A percentile compares a stretch with the other conserved stretches of the same genome.
Evolutionary conservation across 495 filamentous ascomycete species (phyloP).

Genomic region (Tuber magnatum): DNA sequence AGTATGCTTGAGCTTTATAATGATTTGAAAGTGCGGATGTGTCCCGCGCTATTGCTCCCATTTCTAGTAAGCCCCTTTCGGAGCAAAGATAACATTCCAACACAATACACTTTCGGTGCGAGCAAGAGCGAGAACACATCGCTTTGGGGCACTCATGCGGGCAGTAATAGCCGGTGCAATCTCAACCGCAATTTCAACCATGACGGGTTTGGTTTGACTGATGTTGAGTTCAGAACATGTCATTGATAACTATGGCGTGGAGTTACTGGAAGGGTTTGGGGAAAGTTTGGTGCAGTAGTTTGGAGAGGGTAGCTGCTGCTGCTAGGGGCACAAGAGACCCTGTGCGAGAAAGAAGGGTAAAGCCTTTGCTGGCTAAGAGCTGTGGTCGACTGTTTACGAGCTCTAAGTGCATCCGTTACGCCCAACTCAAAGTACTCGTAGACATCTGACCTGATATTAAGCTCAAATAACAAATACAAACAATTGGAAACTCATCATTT

Average conservation of each 20-base stretch:
- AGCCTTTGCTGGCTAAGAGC: background rate
- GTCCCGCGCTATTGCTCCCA: background rate
- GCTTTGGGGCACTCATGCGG: background rate
- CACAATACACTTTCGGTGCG: background rate
- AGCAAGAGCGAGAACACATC: background rate
- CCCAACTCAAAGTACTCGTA: background rate
- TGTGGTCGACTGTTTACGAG: background rate
- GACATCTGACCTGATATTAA: background rate
- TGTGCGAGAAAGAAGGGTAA: too few relatives aligned
- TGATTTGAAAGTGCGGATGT: background rate
- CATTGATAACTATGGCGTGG: background rate
- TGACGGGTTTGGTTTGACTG: background rate
- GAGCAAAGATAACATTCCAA: too few relatives aligned
- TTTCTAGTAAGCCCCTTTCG: background rate
- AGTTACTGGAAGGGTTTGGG: too few relatives aligned
- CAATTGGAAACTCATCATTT: background rate
- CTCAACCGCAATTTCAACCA: background rate
- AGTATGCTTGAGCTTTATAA: background rate
- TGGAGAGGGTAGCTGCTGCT: too few relatives aligned
- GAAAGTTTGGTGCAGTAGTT: too few relatives aligned
- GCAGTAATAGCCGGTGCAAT: too few relatives aligned
- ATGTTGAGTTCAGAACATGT: background rate
- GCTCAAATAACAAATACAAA: background rate
- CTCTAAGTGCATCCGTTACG: background rate
- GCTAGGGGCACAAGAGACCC: too few relatives aligned